Evolutionary conservation across 192 early-diverging fungal species (phyloP).

Genomic region (Martensiomyces pterosporus): DNA sequence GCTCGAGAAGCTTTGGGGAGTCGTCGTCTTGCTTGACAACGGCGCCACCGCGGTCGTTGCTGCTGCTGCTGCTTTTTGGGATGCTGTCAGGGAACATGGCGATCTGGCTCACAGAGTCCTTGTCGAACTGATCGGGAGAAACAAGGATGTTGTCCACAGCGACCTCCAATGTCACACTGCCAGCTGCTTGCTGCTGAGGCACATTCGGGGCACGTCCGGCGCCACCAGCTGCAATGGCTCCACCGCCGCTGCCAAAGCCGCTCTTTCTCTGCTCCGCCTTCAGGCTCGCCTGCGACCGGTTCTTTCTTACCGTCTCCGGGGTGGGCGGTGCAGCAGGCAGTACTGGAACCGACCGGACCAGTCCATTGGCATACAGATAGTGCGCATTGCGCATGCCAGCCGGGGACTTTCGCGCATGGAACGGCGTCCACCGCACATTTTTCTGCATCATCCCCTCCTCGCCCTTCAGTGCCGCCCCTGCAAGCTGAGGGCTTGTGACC

Average conservation of each 20-base stretch:
- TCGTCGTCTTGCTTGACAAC: too few relatives aligned
- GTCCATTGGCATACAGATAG: conserved; percentile 8
- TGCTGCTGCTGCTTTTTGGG: neutral
- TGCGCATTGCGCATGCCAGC: conserved; percentile 4
- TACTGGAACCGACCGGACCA: conserved; percentile 7
- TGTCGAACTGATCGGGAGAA: conserved; percentile 14
- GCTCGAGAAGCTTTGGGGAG: too few relatives aligned
- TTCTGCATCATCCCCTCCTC: neutral
- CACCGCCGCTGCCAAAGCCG: too few relatives aligned
- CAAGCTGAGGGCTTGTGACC: too few relatives aligned
- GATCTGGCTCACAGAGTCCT: conserved; percentile 8
- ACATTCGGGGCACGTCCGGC: too few relatives aligned
- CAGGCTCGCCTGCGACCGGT: neutral
- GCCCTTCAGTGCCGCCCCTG: too few relatives aligned
- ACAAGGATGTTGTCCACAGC: too few relatives aligned
- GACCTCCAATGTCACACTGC: too few relatives aligned
- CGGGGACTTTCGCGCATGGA: conserved; percentile 7
- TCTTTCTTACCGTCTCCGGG: neutral
- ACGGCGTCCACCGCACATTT: conserved; percentile 13
- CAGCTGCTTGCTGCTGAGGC: too few relatives aligned
- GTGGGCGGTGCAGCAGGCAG: neutral
- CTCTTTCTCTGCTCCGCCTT: neutral
- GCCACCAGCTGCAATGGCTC: too few relatives aligned
- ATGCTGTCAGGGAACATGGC: conserved; percentile 25
- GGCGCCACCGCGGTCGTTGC: neutral